phyloP scores from a whole-genome alignment of 2,329 filamentous ascomycete genomes.

The Xylaria digitata region DNA sequence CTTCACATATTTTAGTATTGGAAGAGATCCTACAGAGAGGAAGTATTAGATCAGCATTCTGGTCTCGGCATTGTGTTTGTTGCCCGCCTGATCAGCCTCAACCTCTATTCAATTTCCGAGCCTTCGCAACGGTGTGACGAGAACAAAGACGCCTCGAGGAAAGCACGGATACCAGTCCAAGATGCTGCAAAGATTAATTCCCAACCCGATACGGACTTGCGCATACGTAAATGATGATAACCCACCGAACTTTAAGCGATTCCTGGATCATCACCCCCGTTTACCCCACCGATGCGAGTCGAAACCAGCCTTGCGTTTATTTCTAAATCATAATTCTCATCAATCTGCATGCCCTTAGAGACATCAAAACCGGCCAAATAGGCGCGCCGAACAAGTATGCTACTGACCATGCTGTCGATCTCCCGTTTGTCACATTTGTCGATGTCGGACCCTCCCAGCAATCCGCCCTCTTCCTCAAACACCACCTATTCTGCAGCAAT shows the following conservation, averaged over 20 bases:
- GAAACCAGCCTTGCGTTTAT: constrained; percentile 14
- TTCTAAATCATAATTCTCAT: constrained; percentile 5
- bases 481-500: background rate
- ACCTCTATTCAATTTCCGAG: constrained; percentile 7
- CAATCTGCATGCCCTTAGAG: constrained; percentile 3
- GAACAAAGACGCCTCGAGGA: constrained; percentile 1
- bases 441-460: constrained; percentile 17
- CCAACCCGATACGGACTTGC: constrained; percentile 13
- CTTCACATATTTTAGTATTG: too few species aligned
- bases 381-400: constrained; percentile 15
- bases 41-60: background rate
- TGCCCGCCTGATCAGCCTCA: constrained; percentile 17
- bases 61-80: background rate
- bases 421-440: constrained; percentile 11
- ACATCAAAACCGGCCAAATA: background rate
- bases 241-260: constrained; percentile 10
- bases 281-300: constrained; percentile 24
- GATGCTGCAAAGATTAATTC: background rate
- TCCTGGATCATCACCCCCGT: constrained; percentile 12
- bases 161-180: background rate
- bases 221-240: constrained; percentile 21
- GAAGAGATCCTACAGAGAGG: too few species aligned
- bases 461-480: background rate
- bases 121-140: constrained; percentile 12
- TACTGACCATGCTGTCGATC: constrained; percentile 15